Evolutionary conservation across 371 early-diverging fungal genomes (phyloP).

Genomic region (Rhizopus microsporus): DNA sequence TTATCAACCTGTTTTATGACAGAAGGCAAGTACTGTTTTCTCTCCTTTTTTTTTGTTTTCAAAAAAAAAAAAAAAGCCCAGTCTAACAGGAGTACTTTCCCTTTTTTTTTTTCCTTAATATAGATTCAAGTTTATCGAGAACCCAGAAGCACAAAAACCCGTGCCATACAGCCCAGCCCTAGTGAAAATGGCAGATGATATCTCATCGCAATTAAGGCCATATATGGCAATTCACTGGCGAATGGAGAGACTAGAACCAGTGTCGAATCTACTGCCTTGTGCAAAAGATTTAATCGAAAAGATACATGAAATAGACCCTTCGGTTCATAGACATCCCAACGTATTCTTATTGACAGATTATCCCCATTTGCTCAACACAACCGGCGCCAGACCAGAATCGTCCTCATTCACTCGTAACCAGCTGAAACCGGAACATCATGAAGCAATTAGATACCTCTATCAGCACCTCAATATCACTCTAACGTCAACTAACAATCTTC

Average conservation of each 20-base stretch:
- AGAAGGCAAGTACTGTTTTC: slow-evolving; percentile 15
- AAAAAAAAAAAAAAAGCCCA: too few species aligned
- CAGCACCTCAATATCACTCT: slow-evolving; percentile 34
- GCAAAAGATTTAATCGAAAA: slow-evolving; percentile 36
- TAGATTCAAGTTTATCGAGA: slow-evolving; percentile 41
- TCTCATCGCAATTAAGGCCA: slow-evolving; percentile 37
- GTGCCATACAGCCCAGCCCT: slow-evolving; percentile 37
- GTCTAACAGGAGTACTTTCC: background rate
- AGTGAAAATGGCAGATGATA: slow-evolving; percentile 33
- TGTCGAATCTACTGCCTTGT: slow-evolving; percentile 42
- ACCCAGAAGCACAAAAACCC: slow-evolving; percentile 29
- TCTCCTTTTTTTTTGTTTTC: too few species aligned
- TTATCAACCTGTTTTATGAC: slow-evolving; percentile 47
- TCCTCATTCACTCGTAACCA: slow-evolving; percentile 37
- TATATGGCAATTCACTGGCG: slow-evolving; percentile 57
- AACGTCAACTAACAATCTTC: slow-evolving; percentile 6
- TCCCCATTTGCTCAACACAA: slow-evolving; percentile 39
- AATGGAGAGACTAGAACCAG: slow-evolving; percentile 51
- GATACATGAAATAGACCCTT: slow-evolving; percentile 13
- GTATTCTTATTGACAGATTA: slow-evolving; percentile 51
- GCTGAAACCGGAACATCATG: slow-evolving; percentile 38
- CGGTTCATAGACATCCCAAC: slow-evolving; percentile 15
- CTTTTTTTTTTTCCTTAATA: background rate
- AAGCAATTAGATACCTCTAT: slow-evolving; percentile 41
- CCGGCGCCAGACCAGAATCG: slow-evolving; percentile 39